phyloP scores from a whole-genome alignment of 306 rosid genomes.

The Trifolium fragiferum region DNA sequence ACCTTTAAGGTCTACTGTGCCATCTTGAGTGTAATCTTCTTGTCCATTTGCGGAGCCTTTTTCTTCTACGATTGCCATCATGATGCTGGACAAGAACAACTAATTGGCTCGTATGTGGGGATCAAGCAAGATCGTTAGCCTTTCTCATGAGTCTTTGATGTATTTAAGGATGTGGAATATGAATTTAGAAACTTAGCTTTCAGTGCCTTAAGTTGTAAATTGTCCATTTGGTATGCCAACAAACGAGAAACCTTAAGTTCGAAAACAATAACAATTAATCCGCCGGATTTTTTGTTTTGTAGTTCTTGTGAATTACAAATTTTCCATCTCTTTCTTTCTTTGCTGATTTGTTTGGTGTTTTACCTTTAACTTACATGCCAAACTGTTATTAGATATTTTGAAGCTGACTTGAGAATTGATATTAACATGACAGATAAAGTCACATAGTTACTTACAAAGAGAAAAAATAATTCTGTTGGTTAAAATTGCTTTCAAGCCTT shows the following conservation, averaged over 20 bases:
- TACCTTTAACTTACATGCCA: constrained; percentile 18
- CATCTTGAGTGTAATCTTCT: constrained; percentile 51
- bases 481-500: background rate
- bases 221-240: constrained; percentile 37
- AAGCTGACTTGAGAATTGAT: background rate
- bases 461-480: background rate
- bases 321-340: background rate
- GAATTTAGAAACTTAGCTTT: constrained; percentile 31
- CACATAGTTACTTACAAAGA: background rate
- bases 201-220: background rate
- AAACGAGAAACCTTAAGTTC: background rate
- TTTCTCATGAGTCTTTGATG: constrained; percentile 23
- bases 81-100: constrained; percentile 17
- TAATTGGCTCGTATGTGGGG: background rate
- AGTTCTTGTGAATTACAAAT: background rate
- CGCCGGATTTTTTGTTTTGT: background rate
- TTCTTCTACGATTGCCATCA: constrained; percentile 44
- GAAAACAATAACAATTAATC: background rate
- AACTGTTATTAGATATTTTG: constrained; percentile 4
- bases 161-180: background rate
- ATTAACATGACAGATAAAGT: background rate
- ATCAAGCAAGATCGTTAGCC: background rate
- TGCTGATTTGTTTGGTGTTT: background rate
- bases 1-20: constrained; percentile 49
- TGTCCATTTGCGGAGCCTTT: constrained; percentile 27